Conservation (phyloP, 805 yeast species). For the Cyberlindnera xishuangbannaensis region DNA sequence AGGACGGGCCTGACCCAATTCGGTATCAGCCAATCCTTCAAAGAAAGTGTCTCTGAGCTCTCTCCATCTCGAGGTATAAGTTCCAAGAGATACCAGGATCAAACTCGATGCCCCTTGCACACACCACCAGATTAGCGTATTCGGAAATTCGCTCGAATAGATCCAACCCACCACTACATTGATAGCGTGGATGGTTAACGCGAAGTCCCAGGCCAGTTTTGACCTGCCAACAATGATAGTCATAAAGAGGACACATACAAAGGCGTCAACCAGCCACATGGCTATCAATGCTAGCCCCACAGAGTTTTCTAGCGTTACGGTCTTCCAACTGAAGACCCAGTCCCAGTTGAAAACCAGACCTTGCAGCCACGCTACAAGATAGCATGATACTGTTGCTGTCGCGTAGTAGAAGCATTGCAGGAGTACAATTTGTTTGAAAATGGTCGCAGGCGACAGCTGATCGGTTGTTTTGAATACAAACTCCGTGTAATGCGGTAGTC, state of each 20-base stretch:
- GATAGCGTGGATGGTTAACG: constrained; percentile 83
- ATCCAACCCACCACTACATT: constrained; percentile 66
- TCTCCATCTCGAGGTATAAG: constrained; percentile 88
- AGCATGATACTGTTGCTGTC: constrained; percentile 63
- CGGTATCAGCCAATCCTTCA: constrained; percentile 69
- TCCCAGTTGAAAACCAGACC: constrained; percentile 64
- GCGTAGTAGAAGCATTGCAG: constrained; percentile 75
- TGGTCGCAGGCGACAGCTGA: constrained; percentile 50
- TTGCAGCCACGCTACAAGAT: constrained; percentile 55
- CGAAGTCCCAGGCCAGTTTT: constrained; percentile 94
- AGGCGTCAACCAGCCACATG: constrained; percentile 79
- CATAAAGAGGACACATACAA: constrained; percentile 77
- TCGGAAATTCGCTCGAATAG: constrained; percentile 63
- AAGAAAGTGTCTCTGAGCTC: constrained; percentile 87
- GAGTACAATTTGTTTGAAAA: constrained; percentile 66
- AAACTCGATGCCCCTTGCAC: constrained; percentile 64
- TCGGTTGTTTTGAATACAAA: constrained; percentile 27
- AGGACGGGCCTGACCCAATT: constrained; percentile 31
- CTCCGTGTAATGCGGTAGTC: constrained; percentile 13
- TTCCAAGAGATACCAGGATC: constrained; percentile 72
- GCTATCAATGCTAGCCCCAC: constrained; percentile 69
- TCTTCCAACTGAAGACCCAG: constrained; percentile 80
- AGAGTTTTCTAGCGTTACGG: constrained; percentile 66
- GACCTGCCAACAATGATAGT: constrained; percentile 88
- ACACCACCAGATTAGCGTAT: constrained; percentile 76